Base-by-base conservation (phyloP, 768 basidiomycete genomes). In the Mycena vulgaris region DNA sequence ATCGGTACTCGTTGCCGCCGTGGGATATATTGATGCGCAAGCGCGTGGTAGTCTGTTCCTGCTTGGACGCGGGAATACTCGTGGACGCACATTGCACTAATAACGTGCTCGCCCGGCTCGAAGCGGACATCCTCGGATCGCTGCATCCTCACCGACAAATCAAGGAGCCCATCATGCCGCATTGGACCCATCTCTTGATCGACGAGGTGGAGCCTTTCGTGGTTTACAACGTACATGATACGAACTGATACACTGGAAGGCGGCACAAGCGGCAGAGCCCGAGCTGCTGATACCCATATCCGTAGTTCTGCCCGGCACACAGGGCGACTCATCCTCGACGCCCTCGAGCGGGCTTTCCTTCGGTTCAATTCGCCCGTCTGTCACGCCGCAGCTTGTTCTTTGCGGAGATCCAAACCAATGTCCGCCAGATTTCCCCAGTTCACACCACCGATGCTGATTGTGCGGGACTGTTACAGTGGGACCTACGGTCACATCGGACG, bases 111-210 rank as follows among this genome's bases (percentile, higher is more conserved):
- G 82, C 82, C 75, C 74, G 70, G 10, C 71, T 87, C 72, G 86
- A 88, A 74, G 77, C 79, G 28, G 81, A 85, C 28, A 63, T 84
- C 0, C 61, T 79, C n/a, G 71, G 71, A 47, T 69, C 80, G 0
- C 56, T 87, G 23, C 86, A 87, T 75, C 85, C 85, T 6, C 77
- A 80, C 73, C 75, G 79, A 16, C 75, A 69, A 9, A 47, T 63
- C 23, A 77, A 78, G 37, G 68, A 78, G 37, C 76, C 77, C 0
- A 80, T 81, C 10, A 77, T 80, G 57, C 86, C 85, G 17, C 87
- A 88, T 74, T 88, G 86, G 85, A 87, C 86, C 2, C 87, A 88
- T 78, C 77, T 88, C 4, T 62, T 88, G 2, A 86, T 88, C 63
- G 87, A 88, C 63, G 87, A 88, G 77, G 86, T 85, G 40, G 53